Conservation (phyloP, 352 stramenopile species). For the Ochromonadaceae sp. region DNA sequence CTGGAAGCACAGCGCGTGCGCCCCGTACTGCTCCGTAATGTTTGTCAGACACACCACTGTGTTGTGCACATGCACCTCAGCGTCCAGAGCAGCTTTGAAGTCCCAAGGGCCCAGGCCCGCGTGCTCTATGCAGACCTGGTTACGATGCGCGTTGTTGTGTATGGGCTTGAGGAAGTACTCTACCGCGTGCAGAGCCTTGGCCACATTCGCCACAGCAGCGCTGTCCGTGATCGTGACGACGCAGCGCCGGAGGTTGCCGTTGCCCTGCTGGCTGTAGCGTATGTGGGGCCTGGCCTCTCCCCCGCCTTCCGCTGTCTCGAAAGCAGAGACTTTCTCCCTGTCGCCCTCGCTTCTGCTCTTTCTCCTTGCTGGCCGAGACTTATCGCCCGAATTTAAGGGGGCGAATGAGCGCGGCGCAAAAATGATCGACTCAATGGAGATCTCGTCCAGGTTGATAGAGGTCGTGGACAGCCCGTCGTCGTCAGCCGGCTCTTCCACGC, state of each 20-base stretch:
- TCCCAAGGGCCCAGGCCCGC: neutral
- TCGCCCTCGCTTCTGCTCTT: no score
- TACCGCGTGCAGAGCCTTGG: neutral
- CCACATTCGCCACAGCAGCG: neutral
- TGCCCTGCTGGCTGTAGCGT: conserved; percentile 1
- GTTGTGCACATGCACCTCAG: conserved; percentile 1
- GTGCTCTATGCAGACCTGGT: neutral
- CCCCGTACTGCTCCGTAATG: neutral
- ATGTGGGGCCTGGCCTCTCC: neutral
- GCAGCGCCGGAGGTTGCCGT: neutral
- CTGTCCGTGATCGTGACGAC: neutral
- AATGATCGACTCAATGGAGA: no score
- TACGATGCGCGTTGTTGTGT: neutral
- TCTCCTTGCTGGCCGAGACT: no score
- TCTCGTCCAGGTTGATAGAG: neutral
- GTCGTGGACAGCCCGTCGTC: neutral
- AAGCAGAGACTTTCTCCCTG: no score
- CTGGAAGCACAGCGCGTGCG: neutral
- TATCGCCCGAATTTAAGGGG: no score
- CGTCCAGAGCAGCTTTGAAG: neutral
- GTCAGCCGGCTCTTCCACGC: neutral
- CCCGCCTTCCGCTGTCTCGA: no score
- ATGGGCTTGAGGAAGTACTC: neutral
- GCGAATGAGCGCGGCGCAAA: no score
- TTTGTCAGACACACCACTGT: neutral